phyloP scores from a whole-genome alignment of 176 grass and related monocot genomes.

The Sorghum bicolor region Sorghum_bicolor_NCBIv3 NC_012871.2:60427001-60427500 shows the following conservation, averaged over 20 bases:
- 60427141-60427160: constrained; percentile 98
- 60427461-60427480: constrained; percentile 40
- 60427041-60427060: not conserved
- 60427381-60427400: constrained; percentile 49
- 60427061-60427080: constrained; percentile 10
- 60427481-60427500: constrained; percentile 43
- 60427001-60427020: constrained; percentile 48
- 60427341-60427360: constrained; percentile 69
- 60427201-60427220: constrained; percentile 78
- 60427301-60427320: constrained; percentile 30
- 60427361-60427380: constrained; percentile 72
- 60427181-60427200: constrained; percentile 55
- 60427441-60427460: constrained; percentile 36
- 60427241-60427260: constrained; percentile 54
- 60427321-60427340: constrained; percentile 84
- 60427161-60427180: constrained; percentile 82
- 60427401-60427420: constrained; percentile 33
- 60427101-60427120: constrained; percentile 69
- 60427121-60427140: constrained; percentile 68
- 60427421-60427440: constrained; percentile 20
- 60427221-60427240: constrained; percentile 41
- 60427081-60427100: constrained; percentile 24
- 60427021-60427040: constrained; percentile 14
- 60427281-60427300: constrained; percentile 51
- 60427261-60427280: constrained; percentile 36